Conservation (phyloP, 2,329 filamentous ascomycete genomes). For the Pseudonectria foliicola region DNA sequence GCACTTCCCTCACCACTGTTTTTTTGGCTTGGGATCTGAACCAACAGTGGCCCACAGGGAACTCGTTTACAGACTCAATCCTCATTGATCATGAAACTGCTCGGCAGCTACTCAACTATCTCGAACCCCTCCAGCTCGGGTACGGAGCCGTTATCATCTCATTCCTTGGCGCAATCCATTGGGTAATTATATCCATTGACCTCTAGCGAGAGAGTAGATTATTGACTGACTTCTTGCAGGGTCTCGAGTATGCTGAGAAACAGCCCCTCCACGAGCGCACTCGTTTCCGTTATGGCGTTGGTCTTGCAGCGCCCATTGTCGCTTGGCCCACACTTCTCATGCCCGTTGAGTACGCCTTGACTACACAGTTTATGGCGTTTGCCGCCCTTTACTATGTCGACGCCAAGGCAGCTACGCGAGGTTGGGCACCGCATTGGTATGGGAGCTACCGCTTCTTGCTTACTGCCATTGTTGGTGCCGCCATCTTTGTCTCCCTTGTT, state of each 20-base stretch:
- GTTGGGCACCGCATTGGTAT: conserved; percentile 84
- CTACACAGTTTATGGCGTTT: conserved; percentile 79
- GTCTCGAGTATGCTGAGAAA: conserved; percentile 74
- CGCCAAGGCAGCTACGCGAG: conserved; percentile 60
- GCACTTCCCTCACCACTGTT: conserved; percentile 74
- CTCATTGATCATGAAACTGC: conserved; percentile 66
- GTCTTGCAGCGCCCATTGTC: conserved; percentile 68
- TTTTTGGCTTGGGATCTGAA: conserved; percentile 80
- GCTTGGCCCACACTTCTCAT: conserved; percentile 88
- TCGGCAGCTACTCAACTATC: conserved; percentile 60
- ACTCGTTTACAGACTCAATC: conserved; percentile 43
- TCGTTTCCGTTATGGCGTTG: conserved; percentile 75
- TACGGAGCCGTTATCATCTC: conserved; percentile 91
- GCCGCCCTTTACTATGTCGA: conserved; percentile 82
- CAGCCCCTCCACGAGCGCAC: conserved; percentile 53
- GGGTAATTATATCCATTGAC: conserved; percentile 38
- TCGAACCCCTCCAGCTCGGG: conserved; percentile 84
- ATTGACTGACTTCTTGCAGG: conserved; percentile 29
- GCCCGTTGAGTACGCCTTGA: conserved; percentile 77
- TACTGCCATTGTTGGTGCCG: conserved; percentile 79
- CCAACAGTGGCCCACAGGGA: conserved; percentile 53
- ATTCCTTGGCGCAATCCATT: conserved; percentile 89
- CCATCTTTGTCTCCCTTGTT: conserved; percentile 74
- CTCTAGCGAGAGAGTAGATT: not conserved
- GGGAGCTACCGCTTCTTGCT: conserved; percentile 83